Evolutionary conservation across 2,329 filamentous ascomycete genomes (phyloP).

Genomic region (Coniochaeta prunicola): DNA sequence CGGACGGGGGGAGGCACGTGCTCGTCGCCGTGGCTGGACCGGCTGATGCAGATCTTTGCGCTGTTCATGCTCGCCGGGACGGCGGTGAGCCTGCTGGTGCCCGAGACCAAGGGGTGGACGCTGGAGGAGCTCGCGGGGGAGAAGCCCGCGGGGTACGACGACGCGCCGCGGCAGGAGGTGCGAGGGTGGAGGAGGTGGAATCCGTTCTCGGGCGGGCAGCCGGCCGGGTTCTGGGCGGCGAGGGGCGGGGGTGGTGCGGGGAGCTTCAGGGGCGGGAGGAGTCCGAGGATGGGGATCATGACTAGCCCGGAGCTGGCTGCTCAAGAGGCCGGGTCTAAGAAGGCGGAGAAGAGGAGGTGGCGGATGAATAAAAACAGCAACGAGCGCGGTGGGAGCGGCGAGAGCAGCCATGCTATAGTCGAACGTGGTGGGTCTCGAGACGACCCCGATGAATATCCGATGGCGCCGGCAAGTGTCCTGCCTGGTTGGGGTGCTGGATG

Average conservation of each 20-base stretch:
- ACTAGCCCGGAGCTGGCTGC: slow-evolving; percentile 30
- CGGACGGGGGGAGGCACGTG: slow-evolving; percentile 33
- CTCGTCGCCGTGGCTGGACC: slow-evolving; percentile 55
- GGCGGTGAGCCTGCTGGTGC: slow-evolving; percentile 63
- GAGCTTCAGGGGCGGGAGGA: slow-evolving; percentile 14
- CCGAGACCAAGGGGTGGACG: slow-evolving; percentile 68
- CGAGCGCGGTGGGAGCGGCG: slow-evolving; percentile 1
- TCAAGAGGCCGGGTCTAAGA: slow-evolving; percentile 10
- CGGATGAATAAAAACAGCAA: background rate
- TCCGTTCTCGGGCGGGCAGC: slow-evolving; percentile 40
- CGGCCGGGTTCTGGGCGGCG: slow-evolving; percentile 43
- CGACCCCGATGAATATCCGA: slow-evolving; percentile 1
- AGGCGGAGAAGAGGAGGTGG: slow-evolving; percentile 2
- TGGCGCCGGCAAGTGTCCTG: slow-evolving; percentile 13
- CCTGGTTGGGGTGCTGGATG: slow-evolving; percentile 32
- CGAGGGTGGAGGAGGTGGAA: slow-evolving; percentile 27
- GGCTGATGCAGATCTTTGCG: slow-evolving; percentile 71
- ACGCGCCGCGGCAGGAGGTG: background rate
- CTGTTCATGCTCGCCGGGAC: slow-evolving; percentile 73
- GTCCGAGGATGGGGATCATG: slow-evolving; percentile 33
- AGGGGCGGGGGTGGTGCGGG: slow-evolving; percentile 19
- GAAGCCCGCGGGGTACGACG: slow-evolving; percentile 35
- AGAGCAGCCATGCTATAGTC: slow-evolving; percentile 6
- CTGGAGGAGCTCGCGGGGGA: slow-evolving; percentile 66
- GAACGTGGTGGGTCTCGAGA: background rate